Conservation (phyloP, 2,329 filamentous ascomycete genomes). For the Alternaria novae-zelandiae region DNA sequence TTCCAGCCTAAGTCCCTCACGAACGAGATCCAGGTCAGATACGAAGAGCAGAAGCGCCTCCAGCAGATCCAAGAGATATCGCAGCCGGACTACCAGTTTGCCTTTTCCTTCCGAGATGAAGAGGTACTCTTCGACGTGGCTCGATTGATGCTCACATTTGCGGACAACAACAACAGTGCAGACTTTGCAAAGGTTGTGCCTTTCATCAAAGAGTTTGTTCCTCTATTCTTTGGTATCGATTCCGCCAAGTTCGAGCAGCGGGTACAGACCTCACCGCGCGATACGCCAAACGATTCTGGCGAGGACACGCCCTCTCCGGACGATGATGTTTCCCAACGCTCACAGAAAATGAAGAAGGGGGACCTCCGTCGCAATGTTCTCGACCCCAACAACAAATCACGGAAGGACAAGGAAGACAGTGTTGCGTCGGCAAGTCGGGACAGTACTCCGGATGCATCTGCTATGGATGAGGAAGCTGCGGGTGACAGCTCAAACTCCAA, state of each 20-base stretch:
- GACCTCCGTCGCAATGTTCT: constrained; percentile 84
- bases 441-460: constrained; percentile 84
- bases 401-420: constrained; percentile 80
- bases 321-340: constrained; percentile 71
- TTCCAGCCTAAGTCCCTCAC: constrained; percentile 90
- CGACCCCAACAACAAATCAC: constrained; percentile 75
- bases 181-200: constrained; percentile 53
- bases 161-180: constrained; percentile 50
- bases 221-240: constrained; percentile 59
- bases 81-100: constrained; percentile 73
- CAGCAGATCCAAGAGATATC: constrained; percentile 66
- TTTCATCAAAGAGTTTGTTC: constrained; percentile 59
- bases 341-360: constrained; percentile 69
- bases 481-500: constrained; percentile 64
- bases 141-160: constrained; percentile 53
- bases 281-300: constrained; percentile 48
- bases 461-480: constrained; percentile 76
- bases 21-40: constrained; percentile 88
- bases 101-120: constrained; percentile 70
- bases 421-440: constrained; percentile 82
- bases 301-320: constrained; percentile 74
- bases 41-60: constrained; percentile 84
- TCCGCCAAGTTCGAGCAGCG: constrained; percentile 68
- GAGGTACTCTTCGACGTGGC: constrained; percentile 60
- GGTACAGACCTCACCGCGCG: constrained; percentile 56